phyloP scores from a whole-genome alignment of 1,284 basidiomycete genomes.

The Leccinum glutinopallens region DNA sequence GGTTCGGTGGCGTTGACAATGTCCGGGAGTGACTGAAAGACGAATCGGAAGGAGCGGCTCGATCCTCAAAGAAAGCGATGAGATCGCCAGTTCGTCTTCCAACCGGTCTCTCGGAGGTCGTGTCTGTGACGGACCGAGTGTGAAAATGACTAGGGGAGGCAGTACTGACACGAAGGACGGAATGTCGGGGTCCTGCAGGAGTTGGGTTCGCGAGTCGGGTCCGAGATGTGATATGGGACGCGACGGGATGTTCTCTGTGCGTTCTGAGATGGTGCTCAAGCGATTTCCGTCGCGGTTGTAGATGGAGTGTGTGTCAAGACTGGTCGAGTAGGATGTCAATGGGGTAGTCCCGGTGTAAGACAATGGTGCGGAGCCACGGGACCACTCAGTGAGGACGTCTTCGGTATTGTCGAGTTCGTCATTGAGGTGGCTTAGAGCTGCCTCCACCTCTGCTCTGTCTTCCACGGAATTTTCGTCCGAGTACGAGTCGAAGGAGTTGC shows the following conservation, averaged over 20 bases:
- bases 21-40: conserved; percentile 49
- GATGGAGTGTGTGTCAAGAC: conserved; percentile 37
- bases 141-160: conserved; percentile 33
- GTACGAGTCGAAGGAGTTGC: conserved; percentile 39
- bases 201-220: conserved; percentile 38
- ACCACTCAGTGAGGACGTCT: conserved; percentile 62
- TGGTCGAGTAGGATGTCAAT: conserved; percentile 30
- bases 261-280: conserved; percentile 62
- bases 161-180: conserved; percentile 32
- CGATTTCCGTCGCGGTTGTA: conserved; percentile 42
- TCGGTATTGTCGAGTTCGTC: conserved; percentile 64
- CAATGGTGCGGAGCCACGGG: conserved; percentile 35
- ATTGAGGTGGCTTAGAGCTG: conserved; percentile 62
- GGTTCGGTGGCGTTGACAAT: conserved; percentile 54
- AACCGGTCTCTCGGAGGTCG: conserved; percentile 38
- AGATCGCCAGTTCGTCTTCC: conserved; percentile 67
- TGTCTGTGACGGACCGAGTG: conserved; percentile 30
- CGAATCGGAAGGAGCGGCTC: conserved; percentile 34
- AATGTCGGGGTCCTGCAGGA: conserved; percentile 46
- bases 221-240: conserved; percentile 46
- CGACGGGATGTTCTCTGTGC: conserved; percentile 52
- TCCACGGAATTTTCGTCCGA: conserved; percentile 48
- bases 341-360: conserved; percentile 42
- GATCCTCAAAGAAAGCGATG: conserved; percentile 74
- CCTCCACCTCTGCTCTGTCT: conserved; percentile 63